Conservation (phyloP, 805 yeast species). For the Isabelozyma pseudorhagii region DNA sequence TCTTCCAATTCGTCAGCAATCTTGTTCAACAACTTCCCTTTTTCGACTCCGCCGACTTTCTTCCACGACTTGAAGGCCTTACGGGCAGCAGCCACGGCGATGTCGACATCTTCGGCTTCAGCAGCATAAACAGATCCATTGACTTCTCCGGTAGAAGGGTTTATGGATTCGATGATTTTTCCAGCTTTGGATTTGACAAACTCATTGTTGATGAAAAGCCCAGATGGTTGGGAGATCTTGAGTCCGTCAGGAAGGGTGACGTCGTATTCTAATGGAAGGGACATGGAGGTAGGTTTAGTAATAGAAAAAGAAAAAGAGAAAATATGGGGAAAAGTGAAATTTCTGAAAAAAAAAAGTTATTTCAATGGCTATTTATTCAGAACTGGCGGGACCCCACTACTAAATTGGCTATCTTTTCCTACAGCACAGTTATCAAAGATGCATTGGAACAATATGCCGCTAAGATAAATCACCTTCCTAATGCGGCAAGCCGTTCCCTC, state of each 20-base stretch:
- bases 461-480: no score
- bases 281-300: slow-evolving; percentile 13
- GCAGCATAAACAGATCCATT: slow-evolving; percentile 42
- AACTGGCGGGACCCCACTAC: neutral
- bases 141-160: slow-evolving; percentile 42
- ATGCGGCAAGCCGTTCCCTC: no score
- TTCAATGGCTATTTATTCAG: neutral
- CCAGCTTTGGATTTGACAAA: slow-evolving; percentile 34
- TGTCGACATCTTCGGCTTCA: slow-evolving; percentile 39
- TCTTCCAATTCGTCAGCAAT: slow-evolving; percentile 33
- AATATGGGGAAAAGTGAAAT: neutral
- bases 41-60: slow-evolving; percentile 41
- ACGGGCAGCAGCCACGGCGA: slow-evolving; percentile 38
- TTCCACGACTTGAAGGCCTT: slow-evolving; percentile 45
- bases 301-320: neutral
- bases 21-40: slow-evolving; percentile 34
- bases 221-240: slow-evolving; percentile 55
- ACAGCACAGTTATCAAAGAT: no score
- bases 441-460: no score
- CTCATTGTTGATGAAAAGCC: slow-evolving; percentile 51
- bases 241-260: slow-evolving; percentile 49
- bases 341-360: neutral
- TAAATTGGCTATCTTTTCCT: neutral
- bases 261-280: slow-evolving; percentile 35
- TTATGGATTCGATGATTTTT: slow-evolving; percentile 38